Evolutionary conservation across 441 rosid genomes (phyloP).

Genomic region (Flueggea neowawraea): DNA sequence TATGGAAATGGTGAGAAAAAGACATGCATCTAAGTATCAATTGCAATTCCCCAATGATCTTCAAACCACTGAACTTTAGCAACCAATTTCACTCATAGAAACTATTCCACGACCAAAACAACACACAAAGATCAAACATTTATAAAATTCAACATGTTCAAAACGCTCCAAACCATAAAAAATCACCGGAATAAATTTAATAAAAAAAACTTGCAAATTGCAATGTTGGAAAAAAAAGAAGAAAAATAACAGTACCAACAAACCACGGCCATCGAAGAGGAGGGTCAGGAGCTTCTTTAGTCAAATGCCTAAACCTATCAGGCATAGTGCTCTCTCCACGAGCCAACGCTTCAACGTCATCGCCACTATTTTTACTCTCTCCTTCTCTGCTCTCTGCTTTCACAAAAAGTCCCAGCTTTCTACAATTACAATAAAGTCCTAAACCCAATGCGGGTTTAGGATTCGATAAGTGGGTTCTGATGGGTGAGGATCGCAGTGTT

Average conservation of each 20-base stretch:
- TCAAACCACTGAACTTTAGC: too few species aligned
- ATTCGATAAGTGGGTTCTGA: constrained; percentile 11
- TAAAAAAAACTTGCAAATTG: too few species aligned
- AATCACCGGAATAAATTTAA: too few species aligned
- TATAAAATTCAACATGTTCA: too few species aligned
- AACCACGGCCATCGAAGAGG: constrained; percentile 83
- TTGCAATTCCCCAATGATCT: too few species aligned
- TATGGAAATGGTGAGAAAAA: too few species aligned
- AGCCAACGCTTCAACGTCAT: constrained; percentile 39
- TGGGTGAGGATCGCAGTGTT: neutral
- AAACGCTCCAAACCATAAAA: too few species aligned
- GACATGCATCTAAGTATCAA: too few species aligned
- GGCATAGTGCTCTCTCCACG: constrained; percentile 82
- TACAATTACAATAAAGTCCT: constrained; percentile 10
- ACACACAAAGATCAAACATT: too few species aligned
- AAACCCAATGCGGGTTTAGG: constrained; percentile 10
- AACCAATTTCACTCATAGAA: too few species aligned
- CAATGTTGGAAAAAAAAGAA: neutral
- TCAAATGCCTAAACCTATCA: constrained; percentile 76
- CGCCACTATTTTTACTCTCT: constrained; percentile 16
- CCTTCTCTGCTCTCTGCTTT: constrained; percentile 32
- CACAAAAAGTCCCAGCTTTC: constrained; percentile 24
- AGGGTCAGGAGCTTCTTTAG: constrained; percentile 73
- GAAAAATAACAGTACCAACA: constrained; percentile 40
- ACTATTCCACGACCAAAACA: too few species aligned